Conservation (phyloP, 345 rosid genomes). For the Psidium guajava region DNA sequence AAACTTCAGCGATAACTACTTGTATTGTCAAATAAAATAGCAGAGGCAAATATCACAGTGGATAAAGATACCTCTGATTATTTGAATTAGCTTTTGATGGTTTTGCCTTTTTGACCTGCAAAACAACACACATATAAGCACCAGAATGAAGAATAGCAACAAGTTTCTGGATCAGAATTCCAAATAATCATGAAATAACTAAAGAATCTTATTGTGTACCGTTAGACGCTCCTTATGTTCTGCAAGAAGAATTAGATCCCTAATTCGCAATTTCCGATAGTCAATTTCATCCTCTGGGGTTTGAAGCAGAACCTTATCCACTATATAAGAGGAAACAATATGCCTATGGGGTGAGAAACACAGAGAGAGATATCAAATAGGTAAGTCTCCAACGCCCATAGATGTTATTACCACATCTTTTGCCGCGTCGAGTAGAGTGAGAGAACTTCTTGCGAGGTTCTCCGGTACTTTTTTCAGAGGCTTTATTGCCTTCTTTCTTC, state of each 20-base stretch:
- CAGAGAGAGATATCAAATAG: neutral
- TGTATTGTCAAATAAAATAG: neutral
- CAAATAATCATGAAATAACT: neutral
- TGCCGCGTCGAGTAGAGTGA: constrained; percentile 62
- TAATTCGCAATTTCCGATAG: constrained; percentile 35
- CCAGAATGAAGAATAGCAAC: neutral
- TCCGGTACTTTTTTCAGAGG: constrained; percentile 23
- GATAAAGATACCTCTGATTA: constrained; percentile 37
- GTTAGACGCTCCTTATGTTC: constrained; percentile 51
- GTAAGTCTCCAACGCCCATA: neutral
- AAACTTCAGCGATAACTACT: neutral
- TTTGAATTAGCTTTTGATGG: constrained; percentile 9
- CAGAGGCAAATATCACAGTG: neutral
- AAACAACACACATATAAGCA: neutral
- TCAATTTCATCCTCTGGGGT: constrained; percentile 67
- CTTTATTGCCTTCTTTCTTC: constrained; percentile 21
- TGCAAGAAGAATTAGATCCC: constrained; percentile 61
- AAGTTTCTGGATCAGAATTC: neutral
- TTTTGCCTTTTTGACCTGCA: constrained; percentile 60
- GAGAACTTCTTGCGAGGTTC: constrained; percentile 51
- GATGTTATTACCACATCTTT: constrained; percentile 27
- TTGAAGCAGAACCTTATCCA: constrained; percentile 54
- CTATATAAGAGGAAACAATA: constrained; percentile 14
- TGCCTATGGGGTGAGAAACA: neutral
- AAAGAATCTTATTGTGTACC: constrained; percentile 18